Evolutionary conservation across 805 yeast species (phyloP).

Genomic region (Schizosaccharomyces japonicus): DNA sequence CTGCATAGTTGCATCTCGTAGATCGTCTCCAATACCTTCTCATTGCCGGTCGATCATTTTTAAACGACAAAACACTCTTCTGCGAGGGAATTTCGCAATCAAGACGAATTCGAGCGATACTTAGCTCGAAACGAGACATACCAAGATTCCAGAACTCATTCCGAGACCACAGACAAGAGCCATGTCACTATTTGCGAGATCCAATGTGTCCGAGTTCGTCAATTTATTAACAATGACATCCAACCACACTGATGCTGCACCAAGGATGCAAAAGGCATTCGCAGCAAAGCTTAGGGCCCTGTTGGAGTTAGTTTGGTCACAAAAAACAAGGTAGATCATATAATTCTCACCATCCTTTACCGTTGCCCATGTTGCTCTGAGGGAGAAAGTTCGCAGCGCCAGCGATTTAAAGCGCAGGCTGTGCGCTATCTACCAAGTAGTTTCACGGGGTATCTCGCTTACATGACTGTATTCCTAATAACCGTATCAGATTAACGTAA

Average conservation of each 20-base stretch:
- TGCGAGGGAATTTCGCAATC: too few species aligned
- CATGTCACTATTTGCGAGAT: neutral
- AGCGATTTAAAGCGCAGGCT: neutral
- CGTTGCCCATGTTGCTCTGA: neutral
- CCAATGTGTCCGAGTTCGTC: neutral
- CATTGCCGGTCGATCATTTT: conserved; percentile 21
- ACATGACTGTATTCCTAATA: too few species aligned
- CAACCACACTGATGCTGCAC: neutral
- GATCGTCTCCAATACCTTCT: conserved; percentile 40
- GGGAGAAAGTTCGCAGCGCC: neutral
- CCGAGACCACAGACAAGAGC: neutral
- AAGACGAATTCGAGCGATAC: too few species aligned
- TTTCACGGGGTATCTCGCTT: too few species aligned
- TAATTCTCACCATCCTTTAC: too few species aligned
- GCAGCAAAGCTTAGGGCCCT: neutral
- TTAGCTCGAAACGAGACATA: too few species aligned
- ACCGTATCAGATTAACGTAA: too few species aligned
- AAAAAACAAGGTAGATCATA: too few species aligned
- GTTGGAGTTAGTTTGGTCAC: too few species aligned
- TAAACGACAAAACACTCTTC: too few species aligned
- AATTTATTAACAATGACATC: neutral
- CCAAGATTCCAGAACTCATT: neutral
- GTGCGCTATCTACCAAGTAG: neutral
- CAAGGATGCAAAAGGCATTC: neutral
- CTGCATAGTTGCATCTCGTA: too few species aligned